Evolutionary conservation across 2,329 filamentous ascomycete genomes (phyloP).

Genomic region (Fusarium virguliforme): DNA sequence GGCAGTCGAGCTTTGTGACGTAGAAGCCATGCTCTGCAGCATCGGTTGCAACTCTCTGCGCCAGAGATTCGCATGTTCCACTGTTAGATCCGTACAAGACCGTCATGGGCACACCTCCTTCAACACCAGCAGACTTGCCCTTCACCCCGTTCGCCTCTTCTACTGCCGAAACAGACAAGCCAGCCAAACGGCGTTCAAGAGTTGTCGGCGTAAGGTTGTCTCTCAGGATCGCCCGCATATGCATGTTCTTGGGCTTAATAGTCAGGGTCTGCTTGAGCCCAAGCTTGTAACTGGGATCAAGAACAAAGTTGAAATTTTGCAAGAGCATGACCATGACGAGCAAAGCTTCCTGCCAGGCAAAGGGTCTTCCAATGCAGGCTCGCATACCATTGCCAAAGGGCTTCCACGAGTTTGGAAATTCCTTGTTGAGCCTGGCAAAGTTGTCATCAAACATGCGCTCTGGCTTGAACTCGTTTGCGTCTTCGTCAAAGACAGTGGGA

Average conservation of each 20-base stretch:
- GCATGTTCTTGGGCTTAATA: constrained; percentile 3
- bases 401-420: constrained; percentile 77
- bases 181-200: background rate
- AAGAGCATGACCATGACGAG: constrained; percentile 74
- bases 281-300: constrained; percentile 73
- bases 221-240: constrained; percentile 2
- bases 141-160: background rate
- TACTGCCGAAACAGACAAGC: background rate
- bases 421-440: constrained; percentile 57
- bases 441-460: background rate
- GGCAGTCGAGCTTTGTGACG: constrained; percentile 5
- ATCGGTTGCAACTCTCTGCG: background rate
- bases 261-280: constrained; percentile 64
- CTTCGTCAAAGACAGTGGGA: background rate
- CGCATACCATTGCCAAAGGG: constrained; percentile 81
- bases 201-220: constrained; percentile 1
- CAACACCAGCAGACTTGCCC: background rate
- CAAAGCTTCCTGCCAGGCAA: constrained; percentile 81
- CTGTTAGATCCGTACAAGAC: constrained; percentile 9
- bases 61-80: constrained; percentile 7
- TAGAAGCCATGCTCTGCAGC: background rate
- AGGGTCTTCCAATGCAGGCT: constrained; percentile 79
- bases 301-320: constrained; percentile 78
- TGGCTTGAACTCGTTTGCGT: background rate
- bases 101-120: background rate